Evolutionary conservation across 345 rosid genomes (phyloP).

Genomic region (Eucalyptus regnans): DNA sequence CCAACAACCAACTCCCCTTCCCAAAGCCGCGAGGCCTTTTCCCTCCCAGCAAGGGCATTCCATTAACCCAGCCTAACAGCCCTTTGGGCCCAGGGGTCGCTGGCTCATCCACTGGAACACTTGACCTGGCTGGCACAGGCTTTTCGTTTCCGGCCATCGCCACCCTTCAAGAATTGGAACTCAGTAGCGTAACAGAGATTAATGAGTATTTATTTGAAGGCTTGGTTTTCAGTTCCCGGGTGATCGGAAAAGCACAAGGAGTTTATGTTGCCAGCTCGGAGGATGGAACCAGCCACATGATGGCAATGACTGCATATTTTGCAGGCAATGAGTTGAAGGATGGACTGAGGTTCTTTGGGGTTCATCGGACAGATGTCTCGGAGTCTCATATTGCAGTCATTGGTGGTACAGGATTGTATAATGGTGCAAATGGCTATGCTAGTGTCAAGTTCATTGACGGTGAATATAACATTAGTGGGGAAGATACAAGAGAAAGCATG

Average conservation of each 20-base stretch:
- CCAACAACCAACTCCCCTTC: conserved; percentile 22
- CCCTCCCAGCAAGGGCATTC: conserved; percentile 39
- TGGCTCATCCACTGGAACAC: conserved; percentile 7
- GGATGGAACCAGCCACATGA: conserved; percentile 30
- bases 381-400: conserved; percentile 47
- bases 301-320: conserved; percentile 36
- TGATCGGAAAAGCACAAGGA: conserved; percentile 38
- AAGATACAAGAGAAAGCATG: not conserved
- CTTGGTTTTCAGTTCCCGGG: not conserved
- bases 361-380: conserved; percentile 6
- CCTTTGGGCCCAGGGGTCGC: not conserved
- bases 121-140: conserved; percentile 10
- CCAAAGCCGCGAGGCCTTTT: conserved; percentile 31
- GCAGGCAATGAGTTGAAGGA: conserved; percentile 1
- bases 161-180: conserved; percentile 35
- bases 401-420: conserved; percentile 34
- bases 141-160: conserved; percentile 23
- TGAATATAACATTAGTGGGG: not conserved
- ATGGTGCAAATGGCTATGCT: conserved; percentile 43
- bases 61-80: conserved; percentile 9
- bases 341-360: conserved; percentile 38
- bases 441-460: conserved; percentile 10
- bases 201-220: conserved; percentile 19
- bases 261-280: conserved; percentile 36
- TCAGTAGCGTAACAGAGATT: conserved; percentile 15